Conservation (phyloP, 768 basidiomycete species). For the Psilocybe azurescens region DNA sequence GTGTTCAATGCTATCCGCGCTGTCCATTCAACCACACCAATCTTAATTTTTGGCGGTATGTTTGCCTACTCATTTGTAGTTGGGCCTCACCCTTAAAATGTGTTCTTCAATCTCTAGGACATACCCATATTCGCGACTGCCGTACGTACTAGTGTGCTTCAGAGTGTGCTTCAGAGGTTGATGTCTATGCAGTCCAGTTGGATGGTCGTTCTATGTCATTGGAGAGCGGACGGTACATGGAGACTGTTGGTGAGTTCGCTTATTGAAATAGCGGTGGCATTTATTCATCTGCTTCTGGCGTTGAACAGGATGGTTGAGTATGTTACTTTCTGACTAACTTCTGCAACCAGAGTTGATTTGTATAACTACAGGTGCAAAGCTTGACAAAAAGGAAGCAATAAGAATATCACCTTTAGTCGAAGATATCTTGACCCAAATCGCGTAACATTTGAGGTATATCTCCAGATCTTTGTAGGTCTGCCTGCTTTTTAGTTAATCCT, state of each 20-base stretch:
- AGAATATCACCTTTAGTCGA: conserved; percentile 66
- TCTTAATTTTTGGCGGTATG: conserved; percentile 80
- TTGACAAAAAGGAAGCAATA: conserved; percentile 44
- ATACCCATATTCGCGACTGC: conserved; percentile 84
- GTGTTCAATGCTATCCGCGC: conserved; percentile 78
- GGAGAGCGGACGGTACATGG: conserved; percentile 91
- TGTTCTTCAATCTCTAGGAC: conserved; percentile 42
- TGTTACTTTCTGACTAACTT: conserved; percentile 18
- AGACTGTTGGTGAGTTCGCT: conserved; percentile 73
- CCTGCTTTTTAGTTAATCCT: neutral
- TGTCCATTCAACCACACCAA: conserved; percentile 76
- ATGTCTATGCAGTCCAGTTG: conserved; percentile 50
- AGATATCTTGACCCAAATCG: conserved; percentile 84
- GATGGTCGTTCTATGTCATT: conserved; percentile 81
- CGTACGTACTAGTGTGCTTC: conserved; percentile 38
- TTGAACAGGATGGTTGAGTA: conserved; percentile 66
- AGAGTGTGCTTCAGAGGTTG: neutral
- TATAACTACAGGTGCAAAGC: conserved; percentile 47
- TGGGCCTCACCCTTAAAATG: neutral
- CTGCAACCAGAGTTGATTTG: neutral
- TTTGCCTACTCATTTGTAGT: neutral
- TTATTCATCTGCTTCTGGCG: conserved; percentile 9
- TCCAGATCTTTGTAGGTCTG: neutral
- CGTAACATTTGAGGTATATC: conserved; percentile 70
- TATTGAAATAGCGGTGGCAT: neutral